Percentiles rank a stretch among this genome's conserved stretches.
Conservation (phyloP, 140 eudicot species). For the Stevia rebaudiana region DNA sequence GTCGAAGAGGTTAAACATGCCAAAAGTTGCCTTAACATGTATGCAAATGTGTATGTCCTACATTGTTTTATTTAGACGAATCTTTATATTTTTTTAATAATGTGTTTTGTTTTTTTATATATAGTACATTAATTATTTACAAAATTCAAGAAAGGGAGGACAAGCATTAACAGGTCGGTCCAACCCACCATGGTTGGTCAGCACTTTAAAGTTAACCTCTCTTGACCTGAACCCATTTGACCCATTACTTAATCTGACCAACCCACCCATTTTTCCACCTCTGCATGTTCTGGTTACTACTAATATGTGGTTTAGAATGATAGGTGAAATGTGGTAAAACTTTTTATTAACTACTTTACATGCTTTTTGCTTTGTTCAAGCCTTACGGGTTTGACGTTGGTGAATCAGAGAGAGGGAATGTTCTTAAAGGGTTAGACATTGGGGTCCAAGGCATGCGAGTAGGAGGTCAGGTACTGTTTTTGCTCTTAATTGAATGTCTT, state of each 20-base stretch:
- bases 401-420: slow-evolving; percentile 87
- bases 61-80: not conserved
- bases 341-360: not conserved
- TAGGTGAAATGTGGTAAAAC: slow-evolving; percentile 3
- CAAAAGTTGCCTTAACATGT: not conserved
- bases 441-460: slow-evolving; percentile 95
- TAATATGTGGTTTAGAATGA: not conserved
- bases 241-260: not conserved
- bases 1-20: not conserved
- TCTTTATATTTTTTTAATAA: not conserved
- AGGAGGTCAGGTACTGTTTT: slow-evolving; percentile 83
- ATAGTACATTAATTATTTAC: not conserved
- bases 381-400: slow-evolving; percentile 97
- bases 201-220: not conserved
- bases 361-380: slow-evolving; percentile 31
- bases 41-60: not conserved
- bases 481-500: not conserved
- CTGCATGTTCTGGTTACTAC: not conserved
- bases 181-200: not conserved
- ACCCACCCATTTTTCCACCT: not conserved
- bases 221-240: not conserved
- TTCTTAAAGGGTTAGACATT: slow-evolving; percentile 79
- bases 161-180: not conserved
- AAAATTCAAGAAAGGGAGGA: not conserved
- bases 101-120: not conserved